These are phyloP conservation scores for Umbilicaria muhlenbergii DNA, from an alignment of 495 filamentous ascomycete genomes.

Conservation along the genomic window DNA sequence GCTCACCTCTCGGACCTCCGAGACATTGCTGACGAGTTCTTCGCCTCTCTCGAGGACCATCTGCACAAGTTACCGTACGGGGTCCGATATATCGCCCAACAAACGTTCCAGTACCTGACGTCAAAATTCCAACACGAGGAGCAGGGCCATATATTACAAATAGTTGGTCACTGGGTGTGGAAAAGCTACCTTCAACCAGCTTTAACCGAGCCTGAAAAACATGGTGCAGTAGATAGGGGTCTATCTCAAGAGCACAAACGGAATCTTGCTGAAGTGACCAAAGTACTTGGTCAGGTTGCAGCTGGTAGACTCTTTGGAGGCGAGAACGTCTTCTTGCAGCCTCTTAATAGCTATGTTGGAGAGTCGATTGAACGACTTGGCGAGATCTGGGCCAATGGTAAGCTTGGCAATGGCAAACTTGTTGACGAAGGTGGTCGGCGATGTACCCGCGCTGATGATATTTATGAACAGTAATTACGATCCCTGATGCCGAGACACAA, in stretches of 20 bases:
- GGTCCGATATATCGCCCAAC: conserved; percentile 72
- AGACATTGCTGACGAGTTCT: conserved; percentile 83
- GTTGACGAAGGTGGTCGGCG: not conserved
- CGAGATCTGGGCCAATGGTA: conserved; percentile 53
- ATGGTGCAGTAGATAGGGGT: conserved; percentile 74
- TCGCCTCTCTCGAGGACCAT: conserved; percentile 63
- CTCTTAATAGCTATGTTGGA: conserved; percentile 75
- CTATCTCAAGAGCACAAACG: conserved; percentile 84
- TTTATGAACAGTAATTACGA: conserved; percentile 48
- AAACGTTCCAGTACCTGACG: conserved; percentile 66
- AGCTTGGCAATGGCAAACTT: conserved; percentile 15
- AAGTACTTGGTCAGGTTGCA: conserved; percentile 77
- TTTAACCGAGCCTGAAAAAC: conserved; percentile 69
- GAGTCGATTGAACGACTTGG: conserved; percentile 72
- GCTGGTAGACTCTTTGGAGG: conserved; percentile 77
- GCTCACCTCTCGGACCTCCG: conserved; percentile 84
- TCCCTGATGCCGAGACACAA: conserved; percentile 71
- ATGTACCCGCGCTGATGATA: conserved; percentile 11
- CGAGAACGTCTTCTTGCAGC: conserved; percentile 91
- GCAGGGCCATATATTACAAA: conserved; percentile 61
- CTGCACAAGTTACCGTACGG: conserved; percentile 86
- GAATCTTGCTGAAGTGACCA: conserved; percentile 79
- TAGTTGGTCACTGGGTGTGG: conserved; percentile 83
- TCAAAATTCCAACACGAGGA: conserved; percentile 66
- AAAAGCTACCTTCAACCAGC: conserved; percentile 86